These are phyloP conservation scores for Epichloe gansuensis DNA, from an alignment of 2,329 filamentous ascomycete genomes.

Conservation along the genomic window DNA sequence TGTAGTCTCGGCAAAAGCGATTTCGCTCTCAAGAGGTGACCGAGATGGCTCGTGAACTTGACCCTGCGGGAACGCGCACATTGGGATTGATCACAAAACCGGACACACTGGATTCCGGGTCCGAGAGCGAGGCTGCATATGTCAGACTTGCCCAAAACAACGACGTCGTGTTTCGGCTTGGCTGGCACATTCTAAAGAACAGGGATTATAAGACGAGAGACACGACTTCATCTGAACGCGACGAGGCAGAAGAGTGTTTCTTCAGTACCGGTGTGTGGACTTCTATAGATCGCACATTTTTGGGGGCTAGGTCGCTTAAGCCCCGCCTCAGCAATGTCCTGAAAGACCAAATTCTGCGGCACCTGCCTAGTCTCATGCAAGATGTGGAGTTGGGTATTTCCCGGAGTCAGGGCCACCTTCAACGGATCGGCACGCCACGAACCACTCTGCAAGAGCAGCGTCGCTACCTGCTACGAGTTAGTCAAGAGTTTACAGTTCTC, in stretches of 20 bases:
- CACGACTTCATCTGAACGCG: too few relatives aligned
- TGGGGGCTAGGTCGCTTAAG: slow-evolving; percentile 37
- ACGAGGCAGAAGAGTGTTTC: too few relatives aligned
- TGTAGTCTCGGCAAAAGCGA: too few relatives aligned
- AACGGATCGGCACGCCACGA: slow-evolving; percentile 36
- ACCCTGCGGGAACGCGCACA: too few relatives aligned
- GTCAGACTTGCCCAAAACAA: slow-evolving; percentile 31
- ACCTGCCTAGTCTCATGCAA: slow-evolving; percentile 31
- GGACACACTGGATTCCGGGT: too few relatives aligned
- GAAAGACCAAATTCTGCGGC: slow-evolving; percentile 29
- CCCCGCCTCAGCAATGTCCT: slow-evolving; percentile 38
- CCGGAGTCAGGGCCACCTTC: slow-evolving; percentile 25
- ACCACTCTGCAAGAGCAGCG: slow-evolving; percentile 33
- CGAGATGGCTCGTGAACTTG: too few relatives aligned
- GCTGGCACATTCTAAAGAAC: slow-evolving; percentile 41
- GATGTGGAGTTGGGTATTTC: slow-evolving; percentile 28
- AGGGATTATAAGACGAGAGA: too few relatives aligned
- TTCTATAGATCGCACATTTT: slow-evolving; percentile 17
- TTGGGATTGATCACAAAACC: too few relatives aligned
- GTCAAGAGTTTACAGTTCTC: slow-evolving; percentile 30
- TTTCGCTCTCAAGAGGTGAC: too few relatives aligned
- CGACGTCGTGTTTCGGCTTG: slow-evolving; percentile 34
- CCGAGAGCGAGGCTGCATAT: too few relatives aligned
- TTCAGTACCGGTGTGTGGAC: too few relatives aligned
- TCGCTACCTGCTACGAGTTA: slow-evolving; percentile 32